A percentile compares a stretch with the other conserved stretches of the same genome.
Evolutionary conservation across 2,329 filamentous ascomycete species (phyloP).

Genomic region (Aphanocladium album): DNA sequence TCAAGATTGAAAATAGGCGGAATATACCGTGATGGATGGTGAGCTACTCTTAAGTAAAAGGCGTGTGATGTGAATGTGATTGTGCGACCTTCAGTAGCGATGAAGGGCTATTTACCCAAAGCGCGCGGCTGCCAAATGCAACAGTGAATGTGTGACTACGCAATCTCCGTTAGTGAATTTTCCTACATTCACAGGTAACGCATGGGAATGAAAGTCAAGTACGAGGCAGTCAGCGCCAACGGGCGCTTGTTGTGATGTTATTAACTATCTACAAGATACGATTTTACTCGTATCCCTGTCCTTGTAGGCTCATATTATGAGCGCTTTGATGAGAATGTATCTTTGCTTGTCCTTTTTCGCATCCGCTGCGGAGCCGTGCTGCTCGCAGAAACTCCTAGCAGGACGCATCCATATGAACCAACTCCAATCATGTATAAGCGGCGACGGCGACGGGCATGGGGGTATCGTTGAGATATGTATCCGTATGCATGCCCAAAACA

Average conservation of each 20-base stretch:
- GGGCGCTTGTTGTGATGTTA: background rate
- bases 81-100: too few species aligned
- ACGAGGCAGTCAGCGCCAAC: background rate
- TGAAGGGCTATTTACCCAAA: too few species aligned
- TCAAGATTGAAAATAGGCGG: too few species aligned
- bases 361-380: background rate
- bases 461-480: slow-evolving; percentile 17
- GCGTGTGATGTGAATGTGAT: too few species aligned
- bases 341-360: slow-evolving; percentile 10
- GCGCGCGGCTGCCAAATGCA: too few species aligned
- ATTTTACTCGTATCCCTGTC: background rate
- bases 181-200: too few species aligned
- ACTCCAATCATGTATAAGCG: slow-evolving; percentile 15
- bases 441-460: slow-evolving; percentile 14
- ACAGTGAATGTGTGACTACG: too few species aligned
- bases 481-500: slow-evolving; percentile 15
- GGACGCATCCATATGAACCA: slow-evolving; percentile 10
- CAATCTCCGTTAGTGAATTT: too few species aligned
- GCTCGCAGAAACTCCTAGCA: background rate
- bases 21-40: too few species aligned
- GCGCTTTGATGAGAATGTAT: background rate
- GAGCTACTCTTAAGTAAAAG: too few species aligned
- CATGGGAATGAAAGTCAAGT: background rate
- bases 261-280: background rate
- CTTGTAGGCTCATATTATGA: background rate